These are phyloP conservation scores for Sporodiniella umbellata DNA, from an alignment of 371 early-diverging fungal species.

Conservation along the genomic window DNA sequence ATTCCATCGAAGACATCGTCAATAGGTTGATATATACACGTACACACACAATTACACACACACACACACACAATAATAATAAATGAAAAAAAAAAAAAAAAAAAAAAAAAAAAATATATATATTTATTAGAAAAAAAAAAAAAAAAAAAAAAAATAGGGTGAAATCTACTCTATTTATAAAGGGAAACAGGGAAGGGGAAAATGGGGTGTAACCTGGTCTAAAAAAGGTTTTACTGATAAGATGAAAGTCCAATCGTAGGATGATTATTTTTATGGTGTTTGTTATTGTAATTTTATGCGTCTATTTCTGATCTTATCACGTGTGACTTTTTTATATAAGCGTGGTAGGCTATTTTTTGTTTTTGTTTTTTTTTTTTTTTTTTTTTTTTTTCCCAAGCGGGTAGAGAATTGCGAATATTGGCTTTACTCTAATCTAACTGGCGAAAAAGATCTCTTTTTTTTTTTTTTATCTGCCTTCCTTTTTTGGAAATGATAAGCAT, in stretches of 20 bases:
- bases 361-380: conserved; percentile 1
- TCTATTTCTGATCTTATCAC: conserved; percentile 38
- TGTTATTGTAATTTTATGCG: no score
- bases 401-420: not conserved
- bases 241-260: no score
- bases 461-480: conserved; percentile 9
- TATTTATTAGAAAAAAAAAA: not conserved
- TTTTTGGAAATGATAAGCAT: conserved; percentile 27
- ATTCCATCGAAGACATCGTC: conserved; percentile 45
- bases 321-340: no score
- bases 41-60: no score
- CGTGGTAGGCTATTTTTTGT: no score
- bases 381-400: conserved; percentile 28
- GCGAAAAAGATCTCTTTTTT: conserved; percentile 1
- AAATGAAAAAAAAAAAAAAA: not conserved
- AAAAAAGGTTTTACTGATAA: conserved; percentile 36
- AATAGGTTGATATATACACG: no score
- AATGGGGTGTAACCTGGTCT: conserved; percentile 29
- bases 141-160: conserved; percentile 5
- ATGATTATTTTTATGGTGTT: no score
- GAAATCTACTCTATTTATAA: not conserved
- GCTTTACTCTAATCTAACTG: not conserved
- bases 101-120: not conserved
- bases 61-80: no score
- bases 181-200: conserved; percentile 8